Conservation (phyloP, 106 monocot genomes). For the Cymbidium sinense region DNA sequence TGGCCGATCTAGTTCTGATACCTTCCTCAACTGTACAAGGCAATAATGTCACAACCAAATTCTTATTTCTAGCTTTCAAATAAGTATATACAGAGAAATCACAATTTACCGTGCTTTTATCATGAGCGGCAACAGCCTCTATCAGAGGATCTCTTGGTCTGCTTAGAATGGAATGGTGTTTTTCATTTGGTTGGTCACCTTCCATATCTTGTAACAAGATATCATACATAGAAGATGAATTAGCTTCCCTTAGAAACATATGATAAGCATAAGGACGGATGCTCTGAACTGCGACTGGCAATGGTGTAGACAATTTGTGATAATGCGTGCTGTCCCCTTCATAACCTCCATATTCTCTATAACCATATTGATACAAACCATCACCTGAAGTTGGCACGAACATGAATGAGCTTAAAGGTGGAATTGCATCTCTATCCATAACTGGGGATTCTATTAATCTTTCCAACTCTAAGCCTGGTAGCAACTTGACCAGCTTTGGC, state of each 20-base stretch:
- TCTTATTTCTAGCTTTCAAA: neutral
- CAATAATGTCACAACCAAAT: neutral
- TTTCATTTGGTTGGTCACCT: constrained; percentile 30
- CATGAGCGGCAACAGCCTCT: constrained; percentile 92
- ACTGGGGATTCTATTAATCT: constrained; percentile 10
- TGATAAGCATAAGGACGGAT: constrained; percentile 24
- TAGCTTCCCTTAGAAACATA: constrained; percentile 19
- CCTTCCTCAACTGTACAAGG: constrained; percentile 77
- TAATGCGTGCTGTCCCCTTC: constrained; percentile 31
- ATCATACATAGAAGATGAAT: constrained; percentile 28
- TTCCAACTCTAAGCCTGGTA: constrained; percentile 24
- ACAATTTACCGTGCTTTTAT: constrained; percentile 78
- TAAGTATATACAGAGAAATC: neutral
- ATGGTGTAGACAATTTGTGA: constrained; percentile 18
- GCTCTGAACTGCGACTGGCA: constrained; percentile 17
- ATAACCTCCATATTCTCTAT: constrained; percentile 24
- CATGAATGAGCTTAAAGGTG: constrained; percentile 22
- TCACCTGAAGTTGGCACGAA: constrained; percentile 9
- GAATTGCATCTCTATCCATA: constrained; percentile 9
- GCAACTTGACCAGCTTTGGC: constrained; percentile 19
- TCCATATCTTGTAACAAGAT: constrained; percentile 22
- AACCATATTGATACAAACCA: constrained; percentile 12
- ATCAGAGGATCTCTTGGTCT: constrained; percentile 88
- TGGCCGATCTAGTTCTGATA: constrained; percentile 55
- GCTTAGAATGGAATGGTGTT: constrained; percentile 54